phyloP scores from a whole-genome alignment of 345 rosid genomes.

The Eucalyptus virginea region DNA sequence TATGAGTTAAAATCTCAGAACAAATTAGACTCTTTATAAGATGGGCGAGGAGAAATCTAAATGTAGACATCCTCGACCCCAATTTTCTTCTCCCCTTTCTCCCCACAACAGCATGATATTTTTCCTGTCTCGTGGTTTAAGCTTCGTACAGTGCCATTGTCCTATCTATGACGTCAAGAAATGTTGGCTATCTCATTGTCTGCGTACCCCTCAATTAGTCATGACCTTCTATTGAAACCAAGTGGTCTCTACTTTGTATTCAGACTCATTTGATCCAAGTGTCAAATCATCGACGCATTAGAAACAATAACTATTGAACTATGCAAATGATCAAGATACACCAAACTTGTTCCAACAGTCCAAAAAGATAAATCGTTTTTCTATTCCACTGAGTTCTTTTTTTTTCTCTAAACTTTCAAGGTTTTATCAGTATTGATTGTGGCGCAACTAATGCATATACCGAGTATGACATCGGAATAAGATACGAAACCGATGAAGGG shows the following conservation, averaged over 20 bases:
- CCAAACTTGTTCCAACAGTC: no score
- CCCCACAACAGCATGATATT: neutral
- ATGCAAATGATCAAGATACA: no score
- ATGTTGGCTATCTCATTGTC: no score
- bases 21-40: neutral
- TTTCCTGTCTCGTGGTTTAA: neutral
- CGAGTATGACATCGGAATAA: neutral
- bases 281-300: no score
- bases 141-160: neutral
- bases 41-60: neutral
- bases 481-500: neutral
- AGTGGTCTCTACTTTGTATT: no score
- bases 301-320: no score
- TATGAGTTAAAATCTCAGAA: neutral
- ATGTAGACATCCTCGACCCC: neutral
- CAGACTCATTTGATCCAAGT: no score
- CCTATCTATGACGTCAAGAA: neutral
- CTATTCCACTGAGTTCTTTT: no score
- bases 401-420: neutral
- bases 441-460: neutral
- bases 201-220: no score
- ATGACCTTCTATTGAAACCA: no score
- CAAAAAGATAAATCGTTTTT: no score
- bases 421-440: slow-evolving; percentile 14
- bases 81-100: neutral